These are phyloP conservation scores for Zygoascus ofunaensis DNA, from an alignment of 805 yeast genomes.

Conservation along the genomic window DNA sequence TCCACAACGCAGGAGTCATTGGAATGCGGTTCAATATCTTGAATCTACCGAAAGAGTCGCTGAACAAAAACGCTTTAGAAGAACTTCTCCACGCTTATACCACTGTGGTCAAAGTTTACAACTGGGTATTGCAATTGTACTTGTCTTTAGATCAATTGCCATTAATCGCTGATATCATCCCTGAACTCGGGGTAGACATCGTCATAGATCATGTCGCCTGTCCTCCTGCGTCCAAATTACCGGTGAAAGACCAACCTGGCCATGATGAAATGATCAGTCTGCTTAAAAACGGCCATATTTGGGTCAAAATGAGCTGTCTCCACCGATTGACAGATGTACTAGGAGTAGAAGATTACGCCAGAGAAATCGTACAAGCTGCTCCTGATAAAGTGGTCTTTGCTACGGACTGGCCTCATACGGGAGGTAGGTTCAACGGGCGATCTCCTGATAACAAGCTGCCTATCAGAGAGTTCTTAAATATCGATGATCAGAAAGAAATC, in stretches of 20 bases:
- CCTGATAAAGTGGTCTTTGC: conserved; percentile 9
- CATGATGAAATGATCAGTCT: neutral
- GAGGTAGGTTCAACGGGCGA: conserved; percentile 1
- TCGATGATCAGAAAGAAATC: neutral
- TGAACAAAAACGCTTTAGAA: neutral
- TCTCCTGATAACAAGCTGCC: neutral
- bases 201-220: conserved; percentile 8
- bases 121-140: conserved; percentile 8
- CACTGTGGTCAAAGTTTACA: neutral
- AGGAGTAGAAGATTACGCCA: conserved; percentile 1
- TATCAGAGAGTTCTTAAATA: neutral
- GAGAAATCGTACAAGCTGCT: conserved; percentile 3
- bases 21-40: conserved; percentile 6
- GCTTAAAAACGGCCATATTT: neutral
- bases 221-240: neutral
- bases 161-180: conserved; percentile 5
- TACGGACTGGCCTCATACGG: conserved; percentile 11
- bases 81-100: conserved; percentile 1
- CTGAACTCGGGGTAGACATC: conserved; percentile 6
- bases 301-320: neutral
- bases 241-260: neutral
- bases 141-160: conserved; percentile 7
- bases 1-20: conserved; percentile 6
- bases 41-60: neutral
- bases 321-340: conserved; percentile 5